Evolutionary conservation across 1,284 basidiomycete species (phyloP).

Genomic region (Ceratobasidium papillatum): DNA sequence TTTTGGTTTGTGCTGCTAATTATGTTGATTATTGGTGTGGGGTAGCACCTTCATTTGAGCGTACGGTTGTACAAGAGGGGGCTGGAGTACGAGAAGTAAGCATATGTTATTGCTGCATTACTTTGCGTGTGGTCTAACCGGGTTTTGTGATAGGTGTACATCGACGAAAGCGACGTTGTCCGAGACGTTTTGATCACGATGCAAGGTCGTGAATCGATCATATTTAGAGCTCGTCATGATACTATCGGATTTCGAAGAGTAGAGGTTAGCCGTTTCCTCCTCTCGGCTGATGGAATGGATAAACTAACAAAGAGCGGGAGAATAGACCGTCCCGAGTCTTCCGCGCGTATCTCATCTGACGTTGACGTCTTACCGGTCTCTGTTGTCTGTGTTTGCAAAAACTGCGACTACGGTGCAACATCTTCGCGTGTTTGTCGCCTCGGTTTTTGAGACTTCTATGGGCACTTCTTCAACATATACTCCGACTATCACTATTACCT

Average conservation of each 20-base stretch:
- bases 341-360: slow-evolving; percentile 73
- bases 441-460: slow-evolving; percentile 54
- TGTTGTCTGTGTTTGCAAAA: slow-evolving; percentile 64
- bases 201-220: slow-evolving; percentile 62
- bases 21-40: not conserved
- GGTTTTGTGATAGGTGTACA: slow-evolving; percentile 47
- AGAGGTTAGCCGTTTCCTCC: not conserved
- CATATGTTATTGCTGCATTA: too few species aligned
- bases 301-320: not conserved
- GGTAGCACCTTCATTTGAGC: slow-evolving; percentile 26
- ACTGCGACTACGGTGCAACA: slow-evolving; percentile 66
- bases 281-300: not conserved
- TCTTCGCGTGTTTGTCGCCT: slow-evolving; percentile 66
- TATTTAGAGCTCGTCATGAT: slow-evolving; percentile 55
- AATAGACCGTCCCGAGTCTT: slow-evolving; percentile 60
- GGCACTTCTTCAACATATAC: slow-evolving; percentile 38
- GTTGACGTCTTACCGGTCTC: slow-evolving; percentile 66
- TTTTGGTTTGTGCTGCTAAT: not conserved
- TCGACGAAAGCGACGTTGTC: slow-evolving; percentile 74
- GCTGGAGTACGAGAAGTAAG: slow-evolving; percentile 8
- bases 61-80: slow-evolving; percentile 11
- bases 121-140: not conserved
- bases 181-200: slow-evolving; percentile 76
- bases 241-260: slow-evolving; percentile 7
- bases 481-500: slow-evolving; percentile 41